Evolutionary conservation across 768 basidiomycete genomes (phyloP).

Genomic region (Lentinula lateritia): DNA sequence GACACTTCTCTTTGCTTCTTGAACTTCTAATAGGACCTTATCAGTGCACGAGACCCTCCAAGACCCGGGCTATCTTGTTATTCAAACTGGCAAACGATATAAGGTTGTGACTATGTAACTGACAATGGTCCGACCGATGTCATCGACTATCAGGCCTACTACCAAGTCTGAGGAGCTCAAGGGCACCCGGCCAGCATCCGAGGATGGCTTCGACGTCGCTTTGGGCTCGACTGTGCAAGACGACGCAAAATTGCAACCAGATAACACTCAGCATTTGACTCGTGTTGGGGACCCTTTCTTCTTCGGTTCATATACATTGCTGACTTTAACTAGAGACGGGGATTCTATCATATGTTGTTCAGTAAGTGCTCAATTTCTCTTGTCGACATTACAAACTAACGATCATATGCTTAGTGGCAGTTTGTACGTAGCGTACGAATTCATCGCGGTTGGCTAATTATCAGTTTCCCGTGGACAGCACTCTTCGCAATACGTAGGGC

Average conservation of each 20-base stretch:
- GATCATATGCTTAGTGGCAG: not conserved
- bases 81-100: not conserved
- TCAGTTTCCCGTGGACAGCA: conserved; percentile 24
- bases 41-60: not conserved
- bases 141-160: not conserved
- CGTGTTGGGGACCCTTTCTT: not conserved
- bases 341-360: conserved; percentile 47
- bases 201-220: not conserved
- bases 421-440: not conserved
- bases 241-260: not conserved
- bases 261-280: not conserved
- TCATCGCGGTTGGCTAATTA: not conserved
- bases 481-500: conserved; percentile 58
- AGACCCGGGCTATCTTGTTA: not conserved
- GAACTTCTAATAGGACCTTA: not conserved
- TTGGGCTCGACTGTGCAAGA: not conserved
- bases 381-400: not conserved
- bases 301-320: not conserved
- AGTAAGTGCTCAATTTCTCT: conserved; percentile 28
- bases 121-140: not conserved
- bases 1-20: not conserved
- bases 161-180: not conserved
- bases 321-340: conserved; percentile 33
- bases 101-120: not conserved
- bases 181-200: not conserved